Evolutionary conservation across 306 rosid genomes (phyloP).

Genomic region (Vigna trinervia): DNA sequence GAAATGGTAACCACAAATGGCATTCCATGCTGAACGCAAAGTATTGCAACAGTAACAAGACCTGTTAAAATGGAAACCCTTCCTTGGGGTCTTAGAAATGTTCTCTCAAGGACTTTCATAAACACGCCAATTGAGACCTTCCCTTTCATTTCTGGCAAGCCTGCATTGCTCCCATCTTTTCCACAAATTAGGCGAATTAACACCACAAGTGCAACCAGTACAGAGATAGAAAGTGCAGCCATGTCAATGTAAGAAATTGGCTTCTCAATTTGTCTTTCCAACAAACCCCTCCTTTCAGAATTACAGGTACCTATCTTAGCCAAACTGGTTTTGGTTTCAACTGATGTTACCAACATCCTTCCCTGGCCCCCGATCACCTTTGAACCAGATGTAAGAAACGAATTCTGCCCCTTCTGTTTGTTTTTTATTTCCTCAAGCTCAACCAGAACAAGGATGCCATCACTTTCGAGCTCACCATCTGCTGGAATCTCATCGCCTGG

Average conservation of each 20-base stretch:
- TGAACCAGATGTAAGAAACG: slow-evolving; percentile 64
- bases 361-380: slow-evolving; percentile 58
- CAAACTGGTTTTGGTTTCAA: slow-evolving; percentile 29
- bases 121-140: slow-evolving; percentile 47
- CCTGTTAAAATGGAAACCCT: slow-evolving; percentile 52
- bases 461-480: slow-evolving; percentile 58
- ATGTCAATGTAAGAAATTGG: slow-evolving; percentile 51
- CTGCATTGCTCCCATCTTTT: slow-evolving; percentile 50
- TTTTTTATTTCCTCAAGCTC: slow-evolving; percentile 33
- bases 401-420: slow-evolving; percentile 47
- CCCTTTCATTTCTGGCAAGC: slow-evolving; percentile 64
- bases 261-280: slow-evolving; percentile 59
- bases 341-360: slow-evolving; percentile 62
- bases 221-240: slow-evolving; percentile 44
- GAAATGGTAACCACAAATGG: slow-evolving; percentile 57
- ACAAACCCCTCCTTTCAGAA: slow-evolving; percentile 33
- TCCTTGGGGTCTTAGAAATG: slow-evolving; percentile 52
- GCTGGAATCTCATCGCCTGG: slow-evolving; percentile 65
- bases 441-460: slow-evolving; percentile 41
- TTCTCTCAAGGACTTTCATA: slow-evolving; percentile 46
- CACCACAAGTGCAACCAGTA: slow-evolving; percentile 47
- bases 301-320: slow-evolving; percentile 15
- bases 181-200: slow-evolving; percentile 53
- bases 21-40: slow-evolving; percentile 69
- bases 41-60: slow-evolving; percentile 41